Conservation (phyloP, 139 green algal species). For the Closterium sp. region DNA sequence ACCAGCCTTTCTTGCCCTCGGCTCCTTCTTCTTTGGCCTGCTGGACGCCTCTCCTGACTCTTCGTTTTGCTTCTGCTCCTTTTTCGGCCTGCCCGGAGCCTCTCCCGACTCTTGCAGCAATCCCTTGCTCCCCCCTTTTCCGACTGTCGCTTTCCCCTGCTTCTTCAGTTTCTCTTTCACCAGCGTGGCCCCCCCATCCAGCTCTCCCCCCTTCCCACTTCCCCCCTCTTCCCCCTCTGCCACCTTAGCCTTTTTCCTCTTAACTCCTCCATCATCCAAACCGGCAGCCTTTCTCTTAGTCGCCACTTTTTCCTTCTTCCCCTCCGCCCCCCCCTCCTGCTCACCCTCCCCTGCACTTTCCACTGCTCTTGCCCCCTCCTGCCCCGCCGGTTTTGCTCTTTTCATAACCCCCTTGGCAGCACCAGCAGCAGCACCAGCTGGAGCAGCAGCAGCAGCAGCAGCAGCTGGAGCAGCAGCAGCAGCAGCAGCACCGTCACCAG, state of each 20-base stretch:
- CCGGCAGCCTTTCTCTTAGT: neutral
- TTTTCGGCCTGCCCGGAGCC: neutral
- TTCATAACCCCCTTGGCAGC: neutral
- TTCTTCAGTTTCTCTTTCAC: neutral
- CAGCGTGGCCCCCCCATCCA: neutral
- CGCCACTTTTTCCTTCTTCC: neutral
- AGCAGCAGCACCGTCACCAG: no score
- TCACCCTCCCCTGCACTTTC: neutral
- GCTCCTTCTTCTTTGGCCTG: neutral
- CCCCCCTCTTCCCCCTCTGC: neutral
- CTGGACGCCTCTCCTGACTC: neutral
- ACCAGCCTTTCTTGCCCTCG: neutral
- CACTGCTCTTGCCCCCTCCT: neutral
- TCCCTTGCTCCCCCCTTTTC: neutral
- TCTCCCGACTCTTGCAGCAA: neutral
- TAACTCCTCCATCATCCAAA: neutral
- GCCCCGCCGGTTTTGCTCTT: neutral
- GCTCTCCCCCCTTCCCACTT: neutral
- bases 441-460: neutral
- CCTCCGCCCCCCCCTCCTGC: neutral
- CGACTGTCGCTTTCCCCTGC: neutral
- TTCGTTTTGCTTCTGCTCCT: neutral
- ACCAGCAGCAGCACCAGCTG: neutral
- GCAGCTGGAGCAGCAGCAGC: neutral
- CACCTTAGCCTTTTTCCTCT: neutral